Percentiles rank a stretch among this genome's conserved stretches.
phyloP scores from a whole-genome alignment of 345 rosid genomes.

The Sisymbrium altissimum region DNA sequence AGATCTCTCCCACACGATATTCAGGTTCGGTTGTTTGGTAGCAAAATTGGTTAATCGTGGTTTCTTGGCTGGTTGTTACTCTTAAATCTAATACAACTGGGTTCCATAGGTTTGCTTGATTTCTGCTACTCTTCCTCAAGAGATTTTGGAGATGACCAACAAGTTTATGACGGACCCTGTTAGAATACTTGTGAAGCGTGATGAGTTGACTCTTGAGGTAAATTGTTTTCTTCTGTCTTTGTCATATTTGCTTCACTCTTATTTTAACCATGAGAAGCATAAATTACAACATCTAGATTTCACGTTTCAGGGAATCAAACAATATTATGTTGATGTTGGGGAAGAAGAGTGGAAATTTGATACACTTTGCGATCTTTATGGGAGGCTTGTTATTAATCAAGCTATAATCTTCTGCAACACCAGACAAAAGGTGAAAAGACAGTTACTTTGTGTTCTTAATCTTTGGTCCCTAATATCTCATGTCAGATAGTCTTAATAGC shows the following conservation, averaged over 20 bases:
- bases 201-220: slow-evolving; percentile 88
- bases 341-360: slow-evolving; percentile 98
- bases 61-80: not conserved
- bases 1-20: slow-evolving; percentile 91
- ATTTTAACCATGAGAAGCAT: not conserved
- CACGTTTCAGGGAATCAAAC: slow-evolving; percentile 89
- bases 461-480: not conserved
- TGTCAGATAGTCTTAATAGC: not conserved
- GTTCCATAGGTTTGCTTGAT: slow-evolving; percentile 67
- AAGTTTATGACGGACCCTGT: slow-evolving; percentile 98
- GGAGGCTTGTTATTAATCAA: slow-evolving; percentile 82
- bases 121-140: slow-evolving; percentile 95
- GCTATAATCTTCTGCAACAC: slow-evolving; percentile 98
- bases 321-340: slow-evolving; percentile 87
- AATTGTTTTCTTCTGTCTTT: not conserved
- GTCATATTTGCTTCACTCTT: not conserved
- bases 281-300: not conserved
- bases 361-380: slow-evolving; percentile 91
- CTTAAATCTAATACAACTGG: not conserved
- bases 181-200: slow-evolving; percentile 91
- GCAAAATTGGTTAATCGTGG: not conserved
- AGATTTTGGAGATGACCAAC: slow-evolving; percentile 87
- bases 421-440: slow-evolving; percentile 61
- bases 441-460: not conserved
- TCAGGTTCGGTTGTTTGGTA: slow-evolving; percentile 50